Percentiles rank a stretch among this genome's conserved stretches.
phyloP scores from a whole-genome alignment of 2,329 filamentous ascomycete species.

The Phaeosphaeria sp. region DNA sequence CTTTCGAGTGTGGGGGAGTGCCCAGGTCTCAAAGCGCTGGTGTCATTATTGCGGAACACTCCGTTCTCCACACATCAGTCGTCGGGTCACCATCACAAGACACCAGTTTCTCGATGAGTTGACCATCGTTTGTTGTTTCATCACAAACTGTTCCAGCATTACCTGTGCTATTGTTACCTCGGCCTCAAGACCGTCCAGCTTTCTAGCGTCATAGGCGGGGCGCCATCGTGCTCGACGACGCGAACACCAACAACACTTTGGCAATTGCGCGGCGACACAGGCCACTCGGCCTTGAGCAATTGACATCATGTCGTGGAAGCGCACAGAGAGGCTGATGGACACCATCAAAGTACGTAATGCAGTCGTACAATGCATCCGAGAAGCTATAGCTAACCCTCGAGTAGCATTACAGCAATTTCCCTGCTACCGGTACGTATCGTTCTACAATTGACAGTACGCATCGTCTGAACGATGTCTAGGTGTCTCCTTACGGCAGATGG shows the following conservation, averaged over 20 bases:
- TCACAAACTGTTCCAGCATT: conserved; percentile 11
- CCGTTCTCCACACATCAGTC: conserved; percentile 16
- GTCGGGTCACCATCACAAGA: conserved; percentile 8
- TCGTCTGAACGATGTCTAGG: conserved; percentile 33
- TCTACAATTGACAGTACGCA: neutral
- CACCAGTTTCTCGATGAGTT: conserved; percentile 3
- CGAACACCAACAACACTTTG: conserved; percentile 34
- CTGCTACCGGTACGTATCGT: conserved; percentile 85
- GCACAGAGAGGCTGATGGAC: conserved; percentile 88
- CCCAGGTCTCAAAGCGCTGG: conserved; percentile 21
- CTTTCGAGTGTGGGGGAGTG: conserved; percentile 39
- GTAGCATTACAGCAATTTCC: conserved; percentile 90
- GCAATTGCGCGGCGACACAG: conserved; percentile 37
- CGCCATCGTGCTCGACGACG: conserved; percentile 22
- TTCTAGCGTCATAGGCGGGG: conserved; percentile 43
- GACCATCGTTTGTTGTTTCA: conserved; percentile 7
- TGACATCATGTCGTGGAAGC: conserved; percentile 87
- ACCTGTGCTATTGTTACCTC: conserved; percentile 27
- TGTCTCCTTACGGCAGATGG: conserved; percentile 92
- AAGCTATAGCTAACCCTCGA: conserved; percentile 28
- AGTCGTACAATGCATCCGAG: conserved; percentile 4
- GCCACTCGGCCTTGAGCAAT: conserved; percentile 46
- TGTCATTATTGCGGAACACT: conserved; percentile 21
- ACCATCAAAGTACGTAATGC: conserved; percentile 72
- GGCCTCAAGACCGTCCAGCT: conserved; percentile 29